Conservation (phyloP, 805 yeast genomes). For the Candida ascalaphidarum region DNA sequence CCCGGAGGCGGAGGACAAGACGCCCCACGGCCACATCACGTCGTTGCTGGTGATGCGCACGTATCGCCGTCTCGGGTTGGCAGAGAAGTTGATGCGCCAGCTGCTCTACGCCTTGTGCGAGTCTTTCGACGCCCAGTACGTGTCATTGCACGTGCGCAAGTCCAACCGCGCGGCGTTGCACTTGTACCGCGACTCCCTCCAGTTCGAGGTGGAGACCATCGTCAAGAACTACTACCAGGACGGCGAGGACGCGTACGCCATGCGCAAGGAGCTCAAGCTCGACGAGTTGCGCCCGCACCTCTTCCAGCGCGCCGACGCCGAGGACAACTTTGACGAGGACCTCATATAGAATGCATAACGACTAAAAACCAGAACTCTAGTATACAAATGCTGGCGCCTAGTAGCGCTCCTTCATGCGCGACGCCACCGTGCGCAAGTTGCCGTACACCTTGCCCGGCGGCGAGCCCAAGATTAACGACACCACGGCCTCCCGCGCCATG, state of each 20-base stretch:
- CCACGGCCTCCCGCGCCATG: constrained; percentile 98
- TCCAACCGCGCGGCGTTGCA: constrained; percentile 92
- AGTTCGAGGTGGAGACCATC: constrained; percentile 73
- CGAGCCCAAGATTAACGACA: constrained; percentile 87
- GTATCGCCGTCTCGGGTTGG: constrained; percentile 90
- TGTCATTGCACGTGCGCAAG: constrained; percentile 87
- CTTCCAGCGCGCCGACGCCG: constrained; percentile 37
- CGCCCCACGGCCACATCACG: constrained; percentile 91
- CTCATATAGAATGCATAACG: constrained; percentile 12
- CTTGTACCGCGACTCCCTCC: constrained; percentile 76
- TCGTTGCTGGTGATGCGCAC: constrained; percentile 92
- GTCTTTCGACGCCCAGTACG: constrained; percentile 72
- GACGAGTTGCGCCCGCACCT: constrained; percentile 55
- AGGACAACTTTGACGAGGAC: constrained; percentile 45
- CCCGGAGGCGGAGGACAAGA: constrained; percentile 62
- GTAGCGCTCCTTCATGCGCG: constrained; percentile 94
- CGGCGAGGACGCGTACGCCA: constrained; percentile 95
- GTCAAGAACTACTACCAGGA: constrained; percentile 92
- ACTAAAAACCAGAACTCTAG: too few relatives aligned
- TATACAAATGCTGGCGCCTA: constrained; percentile 21
- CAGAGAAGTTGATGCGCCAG: constrained; percentile 85
- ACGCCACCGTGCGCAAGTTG: constrained; percentile 91
- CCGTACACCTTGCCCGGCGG: constrained; percentile 99
- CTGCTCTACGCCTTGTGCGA: constrained; percentile 74
- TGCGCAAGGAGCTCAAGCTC: constrained; percentile 63